phyloP scores from a whole-genome alignment of 768 basidiomycete genomes.

The Gymnopilus dilepis region DNA sequence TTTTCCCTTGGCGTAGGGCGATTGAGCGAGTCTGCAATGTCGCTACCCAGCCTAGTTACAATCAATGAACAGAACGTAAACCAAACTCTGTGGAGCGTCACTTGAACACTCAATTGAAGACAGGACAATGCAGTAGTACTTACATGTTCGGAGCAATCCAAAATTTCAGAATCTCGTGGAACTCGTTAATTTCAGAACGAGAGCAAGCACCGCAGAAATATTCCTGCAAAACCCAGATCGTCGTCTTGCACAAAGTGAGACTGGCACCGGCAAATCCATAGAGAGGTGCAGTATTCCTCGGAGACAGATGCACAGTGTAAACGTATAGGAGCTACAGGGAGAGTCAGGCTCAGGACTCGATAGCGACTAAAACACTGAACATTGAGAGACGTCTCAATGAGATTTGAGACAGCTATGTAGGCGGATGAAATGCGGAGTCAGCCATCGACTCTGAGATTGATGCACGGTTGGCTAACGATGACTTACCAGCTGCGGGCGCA shows the following conservation, averaged over 20 bases:
- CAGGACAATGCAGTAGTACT: constrained; percentile 25
- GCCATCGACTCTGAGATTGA: too few species aligned
- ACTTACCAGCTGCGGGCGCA: constrained; percentile 73
- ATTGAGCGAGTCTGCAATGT: constrained; percentile 35
- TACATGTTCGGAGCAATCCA: constrained; percentile 79
- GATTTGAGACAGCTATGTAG: constrained; percentile 66
- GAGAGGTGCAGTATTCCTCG: constrained; percentile 58
- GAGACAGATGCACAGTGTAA: constrained; percentile 63
- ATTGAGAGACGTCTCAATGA: constrained; percentile 74
- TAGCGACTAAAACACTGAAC: constrained; percentile 33
- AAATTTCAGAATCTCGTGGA: constrained; percentile 51
- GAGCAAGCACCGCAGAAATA: constrained; percentile 70
- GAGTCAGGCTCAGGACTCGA: too few species aligned
- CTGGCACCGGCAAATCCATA: constrained; percentile 72
- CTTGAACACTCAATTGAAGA: not conserved
- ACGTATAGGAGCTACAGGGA: constrained; percentile 54
- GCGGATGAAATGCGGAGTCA: not conserved
- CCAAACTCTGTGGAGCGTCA: constrained; percentile 33
- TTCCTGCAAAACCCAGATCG: constrained; percentile 74
- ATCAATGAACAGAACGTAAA: constrained; percentile 39
- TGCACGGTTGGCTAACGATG: not conserved
- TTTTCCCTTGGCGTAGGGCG: constrained; percentile 10
- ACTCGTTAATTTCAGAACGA: constrained; percentile 63
- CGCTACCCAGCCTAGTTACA: constrained; percentile 39
- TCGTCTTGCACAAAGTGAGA: constrained; percentile 80